phyloP scores from a whole-genome alignment of 2,329 filamentous ascomycete genomes.

The Alternaria longipes region DNA sequence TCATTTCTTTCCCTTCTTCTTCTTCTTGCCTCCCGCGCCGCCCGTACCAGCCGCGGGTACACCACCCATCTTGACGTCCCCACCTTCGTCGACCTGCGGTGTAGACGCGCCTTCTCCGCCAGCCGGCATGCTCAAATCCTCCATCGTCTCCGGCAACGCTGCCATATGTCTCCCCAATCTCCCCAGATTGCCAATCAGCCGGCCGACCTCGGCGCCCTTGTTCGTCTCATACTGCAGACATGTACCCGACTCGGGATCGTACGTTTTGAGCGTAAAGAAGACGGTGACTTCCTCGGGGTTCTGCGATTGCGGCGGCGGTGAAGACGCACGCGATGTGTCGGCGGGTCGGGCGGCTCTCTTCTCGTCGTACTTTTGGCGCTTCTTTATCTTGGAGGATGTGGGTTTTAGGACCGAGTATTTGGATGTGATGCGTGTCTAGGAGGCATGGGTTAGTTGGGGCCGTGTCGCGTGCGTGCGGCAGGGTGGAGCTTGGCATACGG shows the following conservation, averaged over 20 bases:
- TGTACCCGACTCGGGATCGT: constrained; percentile 80
- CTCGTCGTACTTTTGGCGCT: constrained; percentile 45
- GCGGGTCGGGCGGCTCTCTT: constrained; percentile 42
- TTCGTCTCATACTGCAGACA: constrained; percentile 91
- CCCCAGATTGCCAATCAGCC: constrained; percentile 80
- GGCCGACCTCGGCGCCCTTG: constrained; percentile 88
- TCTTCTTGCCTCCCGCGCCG: constrained; percentile 56
- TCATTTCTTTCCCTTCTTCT: constrained; percentile 63
- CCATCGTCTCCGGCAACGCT: constrained; percentile 55
- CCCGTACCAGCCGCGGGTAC: constrained; percentile 33
- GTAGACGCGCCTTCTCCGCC: constrained; percentile 41
- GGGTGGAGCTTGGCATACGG: constrained; percentile 65
- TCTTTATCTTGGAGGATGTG: constrained; percentile 42
- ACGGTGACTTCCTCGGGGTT: constrained; percentile 56
- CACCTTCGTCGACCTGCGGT: constrained; percentile 43
- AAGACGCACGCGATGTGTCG: constrained; percentile 36
- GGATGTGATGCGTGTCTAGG: constrained; percentile 87
- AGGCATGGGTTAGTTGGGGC: constrained; percentile 14
- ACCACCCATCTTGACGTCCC: constrained; percentile 43
- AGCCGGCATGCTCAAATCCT: constrained; percentile 49
- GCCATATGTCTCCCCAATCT: constrained; percentile 73
- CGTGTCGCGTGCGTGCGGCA: constrained; percentile 16
- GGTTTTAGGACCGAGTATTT: constrained; percentile 79
- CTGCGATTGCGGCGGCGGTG: constrained; percentile 37
- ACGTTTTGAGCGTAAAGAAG: constrained; percentile 86